phyloP scores from a whole-genome alignment of 257 asterid species.

The Gentiana dahurica region DNA sequence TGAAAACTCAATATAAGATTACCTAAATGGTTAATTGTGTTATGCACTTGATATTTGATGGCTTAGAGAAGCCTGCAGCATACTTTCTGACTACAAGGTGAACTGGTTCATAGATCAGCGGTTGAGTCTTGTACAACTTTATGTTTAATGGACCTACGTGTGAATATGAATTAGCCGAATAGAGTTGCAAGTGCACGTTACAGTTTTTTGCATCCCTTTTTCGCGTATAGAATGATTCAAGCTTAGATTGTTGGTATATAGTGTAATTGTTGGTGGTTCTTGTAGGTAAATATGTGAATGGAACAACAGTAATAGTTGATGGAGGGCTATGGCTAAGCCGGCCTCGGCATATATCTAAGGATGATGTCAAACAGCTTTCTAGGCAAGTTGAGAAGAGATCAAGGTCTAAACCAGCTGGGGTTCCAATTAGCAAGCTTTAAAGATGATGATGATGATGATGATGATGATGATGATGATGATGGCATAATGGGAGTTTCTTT shows the following conservation, averaged over 20 bases:
- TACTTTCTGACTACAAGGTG: no score
- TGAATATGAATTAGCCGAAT: no score
- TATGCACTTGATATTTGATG: no score
- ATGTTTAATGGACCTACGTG: no score
- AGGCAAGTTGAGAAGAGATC: slow-evolving; percentile 58
- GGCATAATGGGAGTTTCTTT: no score
- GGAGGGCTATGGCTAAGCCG: slow-evolving; percentile 73
- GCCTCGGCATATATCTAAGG: slow-evolving; percentile 53
- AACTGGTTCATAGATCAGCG: no score
- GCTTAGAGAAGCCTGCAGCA: no score
- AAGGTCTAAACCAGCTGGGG: slow-evolving; percentile 48
- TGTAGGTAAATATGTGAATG: slow-evolving; percentile 67
- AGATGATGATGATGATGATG: no score
- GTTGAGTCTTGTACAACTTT: no score
- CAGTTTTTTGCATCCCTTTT: not conserved
- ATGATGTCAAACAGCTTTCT: slow-evolving; percentile 51
- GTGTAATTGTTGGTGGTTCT: not conserved
- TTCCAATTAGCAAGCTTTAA: slow-evolving; percentile 60
- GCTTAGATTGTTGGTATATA: not conserved
- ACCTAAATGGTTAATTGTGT: no score
- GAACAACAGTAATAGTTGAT: slow-evolving; percentile 49
- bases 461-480: no score
- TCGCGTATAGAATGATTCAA: not conserved
- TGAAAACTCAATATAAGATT: not conserved
- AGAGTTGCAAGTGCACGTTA: not conserved